Evolutionary conservation across 2,329 filamentous ascomycete species (phyloP).

Genomic region (Epichloe gansuensis): DNA sequence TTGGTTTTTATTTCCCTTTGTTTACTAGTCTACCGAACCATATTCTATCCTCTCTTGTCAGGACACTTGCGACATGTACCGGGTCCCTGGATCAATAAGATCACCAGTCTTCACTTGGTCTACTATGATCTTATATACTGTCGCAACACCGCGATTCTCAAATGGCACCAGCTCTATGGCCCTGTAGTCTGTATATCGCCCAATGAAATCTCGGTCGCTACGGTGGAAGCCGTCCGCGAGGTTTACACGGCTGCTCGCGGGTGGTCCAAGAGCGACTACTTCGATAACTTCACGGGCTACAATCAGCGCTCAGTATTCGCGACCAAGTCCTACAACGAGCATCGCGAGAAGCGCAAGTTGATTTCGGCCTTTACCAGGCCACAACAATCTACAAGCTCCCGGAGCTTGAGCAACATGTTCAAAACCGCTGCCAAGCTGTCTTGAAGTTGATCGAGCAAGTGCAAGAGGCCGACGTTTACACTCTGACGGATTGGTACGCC

Average conservation of each 20-base stretch:
- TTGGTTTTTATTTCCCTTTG: neutral
- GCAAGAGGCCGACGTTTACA: constrained; percentile 1
- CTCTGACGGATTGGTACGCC: constrained; percentile 4
- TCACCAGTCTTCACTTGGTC: neutral
- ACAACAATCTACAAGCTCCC: constrained; percentile 6
- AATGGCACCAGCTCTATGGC: constrained; percentile 6
- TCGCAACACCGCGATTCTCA: constrained; percentile 2
- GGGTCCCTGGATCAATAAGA: neutral
- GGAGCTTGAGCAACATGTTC: constrained; percentile 3
- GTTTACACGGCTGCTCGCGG: constrained; percentile 1
- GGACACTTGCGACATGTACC: neutral
- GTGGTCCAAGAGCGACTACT: constrained; percentile 7
- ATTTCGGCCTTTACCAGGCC: constrained; percentile 6
- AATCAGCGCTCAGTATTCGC: constrained; percentile 5
- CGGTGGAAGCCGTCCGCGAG: neutral
- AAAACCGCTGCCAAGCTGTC: constrained; percentile 1
- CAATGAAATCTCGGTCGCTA: constrained; percentile 6
- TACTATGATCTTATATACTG: constrained; percentile 1
- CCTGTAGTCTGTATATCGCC: constrained; percentile 5
- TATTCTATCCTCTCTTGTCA: neutral
- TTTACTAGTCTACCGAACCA: neutral
- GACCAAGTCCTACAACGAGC: constrained; percentile 5
- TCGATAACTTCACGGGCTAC: constrained; percentile 6
- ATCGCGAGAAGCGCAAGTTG: constrained; percentile 3
- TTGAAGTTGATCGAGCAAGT: neutral